A percentile compares a stretch with the other conserved stretches of the same genome.
phyloP scores from a whole-genome alignment of 2,329 filamentous ascomycete genomes.

The Fusarium sarcochroum region DNA sequence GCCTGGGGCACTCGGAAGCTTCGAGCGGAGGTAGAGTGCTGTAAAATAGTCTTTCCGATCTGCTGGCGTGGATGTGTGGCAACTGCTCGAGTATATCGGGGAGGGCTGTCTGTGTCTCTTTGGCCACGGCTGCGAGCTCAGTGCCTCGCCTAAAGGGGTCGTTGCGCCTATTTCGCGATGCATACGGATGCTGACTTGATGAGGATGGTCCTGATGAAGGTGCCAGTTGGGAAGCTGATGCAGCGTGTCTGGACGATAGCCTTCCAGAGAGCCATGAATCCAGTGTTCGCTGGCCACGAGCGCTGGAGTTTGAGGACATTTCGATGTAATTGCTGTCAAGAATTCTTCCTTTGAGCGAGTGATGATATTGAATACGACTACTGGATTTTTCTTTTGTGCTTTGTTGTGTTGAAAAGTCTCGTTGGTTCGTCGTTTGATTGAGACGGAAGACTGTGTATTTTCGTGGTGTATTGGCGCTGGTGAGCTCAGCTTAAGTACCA shows the following conservation, averaged over 20 bases:
- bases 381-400: not conserved
- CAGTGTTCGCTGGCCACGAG: constrained; percentile 45
- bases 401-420: not conserved
- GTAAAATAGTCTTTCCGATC: constrained; percentile 56
- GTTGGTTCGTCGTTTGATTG: not conserved
- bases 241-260: constrained; percentile 17
- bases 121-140: constrained; percentile 58
- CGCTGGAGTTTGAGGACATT: constrained; percentile 17
- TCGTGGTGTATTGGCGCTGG: not conserved
- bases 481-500: constrained; percentile 30
- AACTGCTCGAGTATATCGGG: constrained; percentile 62
- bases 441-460: not conserved
- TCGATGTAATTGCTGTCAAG: not conserved
- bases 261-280: constrained; percentile 47
- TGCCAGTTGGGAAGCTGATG: constrained; percentile 21
- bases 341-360: not conserved
- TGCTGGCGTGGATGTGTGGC: constrained; percentile 56
- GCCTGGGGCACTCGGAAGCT: constrained; percentile 59
- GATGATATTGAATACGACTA: not conserved
- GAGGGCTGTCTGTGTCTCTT: constrained; percentile 63
- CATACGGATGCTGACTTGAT: constrained; percentile 22
- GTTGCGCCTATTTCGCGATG: constrained; percentile 21
- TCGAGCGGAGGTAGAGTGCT: constrained; percentile 58
- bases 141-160: constrained; percentile 40
- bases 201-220: constrained; percentile 26